Percentiles rank a stretch among this genome's conserved stretches.
Evolutionary conservation across 2,329 filamentous ascomycete species (phyloP).

Genomic region (Colletotrichum sp.): DNA sequence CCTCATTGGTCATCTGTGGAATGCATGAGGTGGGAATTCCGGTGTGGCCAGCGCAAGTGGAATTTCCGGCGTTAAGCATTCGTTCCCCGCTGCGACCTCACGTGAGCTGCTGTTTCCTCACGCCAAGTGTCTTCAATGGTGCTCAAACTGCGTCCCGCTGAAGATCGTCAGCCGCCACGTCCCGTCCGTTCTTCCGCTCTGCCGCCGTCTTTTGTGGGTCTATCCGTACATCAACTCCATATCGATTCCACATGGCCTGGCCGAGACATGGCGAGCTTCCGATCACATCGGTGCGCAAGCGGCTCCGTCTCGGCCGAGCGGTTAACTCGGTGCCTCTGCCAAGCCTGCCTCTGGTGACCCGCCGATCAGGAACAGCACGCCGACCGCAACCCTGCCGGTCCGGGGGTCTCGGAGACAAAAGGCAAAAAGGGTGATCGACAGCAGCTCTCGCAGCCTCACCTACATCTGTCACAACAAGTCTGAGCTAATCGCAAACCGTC

Average conservation of each 20-base stretch:
- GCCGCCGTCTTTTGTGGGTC: not conserved
- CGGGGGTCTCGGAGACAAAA: not conserved
- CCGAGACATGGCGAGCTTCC: not conserved
- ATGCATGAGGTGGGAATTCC: slow-evolving; percentile 7
- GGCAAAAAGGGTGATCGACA: not conserved
- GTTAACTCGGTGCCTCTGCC: not conserved
- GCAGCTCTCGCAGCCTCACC: not conserved
- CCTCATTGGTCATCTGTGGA: not conserved
- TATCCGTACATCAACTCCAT: not conserved
- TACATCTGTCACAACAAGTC: not conserved
- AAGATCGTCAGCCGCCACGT: not conserved
- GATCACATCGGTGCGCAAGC: not conserved
- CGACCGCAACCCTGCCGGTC: not conserved
- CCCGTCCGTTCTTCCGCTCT: slow-evolving; percentile 1
- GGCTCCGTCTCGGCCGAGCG: slow-evolving; percentile 1
- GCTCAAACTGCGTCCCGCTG: not conserved
- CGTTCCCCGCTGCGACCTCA: not conserved
- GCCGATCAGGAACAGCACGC: not conserved
- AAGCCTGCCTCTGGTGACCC: not conserved
- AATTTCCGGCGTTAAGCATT: not conserved
- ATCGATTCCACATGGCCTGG: not conserved
- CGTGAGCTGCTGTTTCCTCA: not conserved
- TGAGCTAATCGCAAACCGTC: slow-evolving; percentile 1
- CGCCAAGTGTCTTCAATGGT: not conserved
- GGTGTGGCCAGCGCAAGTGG: not conserved